Evolutionary conservation across 768 basidiomycete genomes (phyloP), one percentile per base, ranked within the genome.

Genomic region (Kwoniella dendrophila): DNA sequence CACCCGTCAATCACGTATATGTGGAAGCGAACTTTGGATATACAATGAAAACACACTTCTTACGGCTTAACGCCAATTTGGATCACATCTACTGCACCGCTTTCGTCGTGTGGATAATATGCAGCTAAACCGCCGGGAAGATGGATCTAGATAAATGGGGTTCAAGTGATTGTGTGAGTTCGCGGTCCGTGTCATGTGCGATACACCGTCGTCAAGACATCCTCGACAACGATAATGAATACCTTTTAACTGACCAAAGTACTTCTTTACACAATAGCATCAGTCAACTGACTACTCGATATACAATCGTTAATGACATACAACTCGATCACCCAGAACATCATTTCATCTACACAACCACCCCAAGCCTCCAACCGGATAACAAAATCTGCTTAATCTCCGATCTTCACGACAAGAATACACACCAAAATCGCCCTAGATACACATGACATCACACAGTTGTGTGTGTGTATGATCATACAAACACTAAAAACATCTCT

Each of bases 121-220:
- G n/a, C n/a, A n/a, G 41, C 41, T 43, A 29, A 14, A 36, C 49
- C 26, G 47, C 27, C 26, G 49, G 20, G 43, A 44, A 24, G 22
- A 44, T 20, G 20, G 43, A 44, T 24, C 43, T 20, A 44, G 29
- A 27, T n/a, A 30, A 11, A 22, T 14, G 16, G 26, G 49, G 8
- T 16, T 26, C 32, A 11, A 51, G 7, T 51, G 49, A 51, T 51
- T 51, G 49, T 51, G 49, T 51, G 32, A 51, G 49, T 51, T 11
- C 49, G 24, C 8, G 49, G 32, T 51, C 32, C 32, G 49, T 33
- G 49, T 20, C 29, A 3, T 51, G 32, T 51, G 49, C 34, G 49
- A n/a, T n/a, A n/a, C n/a, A n/a, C n/a, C 7, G 49, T 49, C n/a
- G 6, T 43, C 41, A 43, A 14, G 41, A 20, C 41, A 20, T 11